These are phyloP conservation scores for Aureobasidium lini DNA, from an alignment of 2,329 filamentous ascomycete species.

Conservation along the genomic window DNA sequence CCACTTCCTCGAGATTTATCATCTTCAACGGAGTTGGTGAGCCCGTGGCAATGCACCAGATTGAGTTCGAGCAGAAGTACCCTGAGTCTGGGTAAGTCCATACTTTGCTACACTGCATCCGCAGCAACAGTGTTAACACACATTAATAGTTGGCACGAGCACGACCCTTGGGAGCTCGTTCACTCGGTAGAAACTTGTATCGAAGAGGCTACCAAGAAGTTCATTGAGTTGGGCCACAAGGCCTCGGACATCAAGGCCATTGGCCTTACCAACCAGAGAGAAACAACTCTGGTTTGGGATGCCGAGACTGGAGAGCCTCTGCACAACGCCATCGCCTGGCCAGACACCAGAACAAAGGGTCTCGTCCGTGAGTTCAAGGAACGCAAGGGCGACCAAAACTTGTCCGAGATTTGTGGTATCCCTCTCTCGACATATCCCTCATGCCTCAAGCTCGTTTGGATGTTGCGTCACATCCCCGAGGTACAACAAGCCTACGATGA, in stretches of 20 bases:
- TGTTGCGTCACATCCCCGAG: constrained; percentile 60
- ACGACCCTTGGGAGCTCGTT: constrained; percentile 69
- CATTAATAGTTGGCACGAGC: constrained; percentile 68
- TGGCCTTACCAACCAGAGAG: constrained; percentile 81
- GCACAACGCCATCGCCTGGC: constrained; percentile 79
- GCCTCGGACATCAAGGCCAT: constrained; percentile 62
- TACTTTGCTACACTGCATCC: background rate
- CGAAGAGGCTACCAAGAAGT: constrained; percentile 63
- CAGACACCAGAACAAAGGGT: constrained; percentile 69
- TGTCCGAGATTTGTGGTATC: constrained; percentile 64
- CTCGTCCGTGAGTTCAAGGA: constrained; percentile 69
- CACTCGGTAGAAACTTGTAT: constrained; percentile 68
- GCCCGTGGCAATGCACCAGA: constrained; percentile 70
- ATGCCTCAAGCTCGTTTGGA: constrained; percentile 74
- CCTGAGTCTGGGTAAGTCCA: constrained; percentile 67
- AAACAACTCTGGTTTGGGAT: constrained; percentile 84
- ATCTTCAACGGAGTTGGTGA: constrained; percentile 73
- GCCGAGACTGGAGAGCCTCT: constrained; percentile 67
- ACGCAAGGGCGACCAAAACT: constrained; percentile 57
- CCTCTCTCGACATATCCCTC: constrained; percentile 82
- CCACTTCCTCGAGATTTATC: constrained; percentile 76
- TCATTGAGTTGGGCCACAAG: constrained; percentile 58
- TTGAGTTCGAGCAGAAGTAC: constrained; percentile 74
- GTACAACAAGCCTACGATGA: constrained; percentile 68
- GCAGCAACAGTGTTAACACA: constrained; percentile 1